These are phyloP conservation scores for Tausonia pullulans DNA, from an alignment of 1,284 basidiomycete genomes.

Conservation along the genomic window DNA sequence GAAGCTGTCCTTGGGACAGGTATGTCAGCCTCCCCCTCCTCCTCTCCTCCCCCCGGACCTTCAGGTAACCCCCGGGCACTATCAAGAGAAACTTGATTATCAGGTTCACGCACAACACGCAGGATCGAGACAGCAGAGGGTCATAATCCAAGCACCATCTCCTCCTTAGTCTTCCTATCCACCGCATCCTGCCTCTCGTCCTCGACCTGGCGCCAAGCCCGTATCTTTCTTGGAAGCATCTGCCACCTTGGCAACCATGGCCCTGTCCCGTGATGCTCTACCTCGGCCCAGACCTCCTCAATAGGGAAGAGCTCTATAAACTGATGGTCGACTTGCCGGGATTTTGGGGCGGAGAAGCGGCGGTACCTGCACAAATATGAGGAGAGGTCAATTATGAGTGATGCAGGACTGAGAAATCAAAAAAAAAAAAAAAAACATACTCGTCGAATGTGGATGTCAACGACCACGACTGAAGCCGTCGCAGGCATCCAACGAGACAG, in stretches of 20 bases:
- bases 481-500: conserved; percentile 44
- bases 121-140: too few relatives aligned
- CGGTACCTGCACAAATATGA: conserved; percentile 30
- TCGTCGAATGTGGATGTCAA: conserved; percentile 45
- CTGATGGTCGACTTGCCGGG: conserved; percentile 43
- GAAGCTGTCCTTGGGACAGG: too few relatives aligned
- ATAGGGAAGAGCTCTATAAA: conserved; percentile 43
- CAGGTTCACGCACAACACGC: too few relatives aligned
- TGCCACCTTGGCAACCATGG: conserved; percentile 9
- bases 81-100: too few relatives aligned
- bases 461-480: conserved; percentile 43
- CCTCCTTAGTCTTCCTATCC: not conserved
- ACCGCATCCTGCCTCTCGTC: not conserved
- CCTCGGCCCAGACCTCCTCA: conserved; percentile 28
- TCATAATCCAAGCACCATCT: too few relatives aligned
- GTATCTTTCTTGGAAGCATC: conserved; percentile 14
- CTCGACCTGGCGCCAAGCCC: conserved; percentile 15
- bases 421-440: conserved; percentile 21
- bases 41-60: too few relatives aligned
- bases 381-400: not conserved
- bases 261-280: conserved; percentile 18
- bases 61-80: too few relatives aligned
- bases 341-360: conserved; percentile 41
- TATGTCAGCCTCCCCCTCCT: too few relatives aligned
- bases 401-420: not conserved